Percentiles rank a stretch among this genome's conserved stretches.
Evolutionary conservation across 1,139 yeast species (phyloP).

Genomic region (Blastobotrys indianensis): DNA sequence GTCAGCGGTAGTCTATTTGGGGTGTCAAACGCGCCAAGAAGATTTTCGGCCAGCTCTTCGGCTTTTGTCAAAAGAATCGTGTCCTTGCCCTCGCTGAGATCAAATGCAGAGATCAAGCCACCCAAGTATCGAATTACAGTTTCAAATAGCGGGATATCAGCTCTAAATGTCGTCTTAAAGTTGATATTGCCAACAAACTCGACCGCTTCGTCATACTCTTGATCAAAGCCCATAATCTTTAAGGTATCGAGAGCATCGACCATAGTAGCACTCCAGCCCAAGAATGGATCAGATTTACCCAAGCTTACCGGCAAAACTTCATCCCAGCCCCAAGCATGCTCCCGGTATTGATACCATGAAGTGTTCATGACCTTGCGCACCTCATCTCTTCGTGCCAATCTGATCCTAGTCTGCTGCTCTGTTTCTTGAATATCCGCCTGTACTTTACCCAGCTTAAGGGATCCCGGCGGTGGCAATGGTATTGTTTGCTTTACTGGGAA

Average conservation of each 20-base stretch:
- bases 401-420: constrained; percentile 7
- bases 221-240: constrained; percentile 52
- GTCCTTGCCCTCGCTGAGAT: constrained; percentile 49
- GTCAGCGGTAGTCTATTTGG: constrained; percentile 63
- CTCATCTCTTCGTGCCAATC: constrained; percentile 37
- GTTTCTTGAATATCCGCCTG: constrained; percentile 18
- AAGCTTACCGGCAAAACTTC: constrained; percentile 41
- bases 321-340: constrained; percentile 57
- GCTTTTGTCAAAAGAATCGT: constrained; percentile 49
- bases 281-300: constrained; percentile 36
- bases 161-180: constrained; percentile 40
- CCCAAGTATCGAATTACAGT: constrained; percentile 68
- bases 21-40: constrained; percentile 64
- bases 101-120: constrained; percentile 66
- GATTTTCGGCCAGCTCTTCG: constrained; percentile 56
- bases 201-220: constrained; percentile 50
- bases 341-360: constrained; percentile 56
- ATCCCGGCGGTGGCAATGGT: constrained; percentile 2
- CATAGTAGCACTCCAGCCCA: constrained; percentile 47
- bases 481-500: no score
- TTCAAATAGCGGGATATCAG: constrained; percentile 60
- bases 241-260: constrained; percentile 70
- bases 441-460: constrained; percentile 14
- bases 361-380: constrained; percentile 48
- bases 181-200: constrained; percentile 48